These are phyloP conservation scores for Dendrothele bispora DNA, from an alignment of 768 basidiomycete species.

Conservation along the genomic window DNA sequence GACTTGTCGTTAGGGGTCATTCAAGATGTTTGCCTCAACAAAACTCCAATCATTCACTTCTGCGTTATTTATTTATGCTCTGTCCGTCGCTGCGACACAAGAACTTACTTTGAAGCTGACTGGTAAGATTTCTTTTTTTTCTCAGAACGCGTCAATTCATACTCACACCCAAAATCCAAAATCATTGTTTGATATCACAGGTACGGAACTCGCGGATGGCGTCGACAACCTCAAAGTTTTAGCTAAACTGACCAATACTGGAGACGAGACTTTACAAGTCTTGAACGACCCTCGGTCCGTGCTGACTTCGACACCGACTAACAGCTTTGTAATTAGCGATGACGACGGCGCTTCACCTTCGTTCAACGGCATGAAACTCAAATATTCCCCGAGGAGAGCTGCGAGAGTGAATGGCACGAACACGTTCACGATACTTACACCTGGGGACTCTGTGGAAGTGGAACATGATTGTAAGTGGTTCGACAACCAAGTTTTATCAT, in stretches of 20 bases:
- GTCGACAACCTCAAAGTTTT: conserved; percentile 25
- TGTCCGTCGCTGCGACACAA: not conserved
- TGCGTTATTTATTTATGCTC: no score
- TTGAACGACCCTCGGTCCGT: conserved; percentile 27
- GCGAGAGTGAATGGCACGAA: conserved; percentile 12
- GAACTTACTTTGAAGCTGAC: not conserved
- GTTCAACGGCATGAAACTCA: conserved; percentile 23
- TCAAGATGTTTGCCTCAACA: no score
- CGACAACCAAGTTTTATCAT: no score
- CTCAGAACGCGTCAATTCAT: no score
- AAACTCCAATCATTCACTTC: no score
- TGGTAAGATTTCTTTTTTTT: not conserved
- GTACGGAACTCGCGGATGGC: no score
- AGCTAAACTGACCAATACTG: conserved; percentile 29
- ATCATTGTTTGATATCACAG: conserved; percentile 11
- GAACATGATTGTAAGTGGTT: conserved; percentile 22
- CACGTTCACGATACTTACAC: conserved; percentile 24
- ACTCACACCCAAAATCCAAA: no score
- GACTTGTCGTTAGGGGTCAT: no score
- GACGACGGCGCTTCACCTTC: conserved; percentile 19
- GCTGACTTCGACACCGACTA: conserved; percentile 19
- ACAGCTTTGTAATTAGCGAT: conserved; percentile 23
- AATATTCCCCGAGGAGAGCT: conserved; percentile 16
- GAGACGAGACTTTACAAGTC: conserved; percentile 30
- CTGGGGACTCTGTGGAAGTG: not conserved